phyloP scores from a whole-genome alignment of 306 rosid genomes.

The Lablab purpureus region DNA sequence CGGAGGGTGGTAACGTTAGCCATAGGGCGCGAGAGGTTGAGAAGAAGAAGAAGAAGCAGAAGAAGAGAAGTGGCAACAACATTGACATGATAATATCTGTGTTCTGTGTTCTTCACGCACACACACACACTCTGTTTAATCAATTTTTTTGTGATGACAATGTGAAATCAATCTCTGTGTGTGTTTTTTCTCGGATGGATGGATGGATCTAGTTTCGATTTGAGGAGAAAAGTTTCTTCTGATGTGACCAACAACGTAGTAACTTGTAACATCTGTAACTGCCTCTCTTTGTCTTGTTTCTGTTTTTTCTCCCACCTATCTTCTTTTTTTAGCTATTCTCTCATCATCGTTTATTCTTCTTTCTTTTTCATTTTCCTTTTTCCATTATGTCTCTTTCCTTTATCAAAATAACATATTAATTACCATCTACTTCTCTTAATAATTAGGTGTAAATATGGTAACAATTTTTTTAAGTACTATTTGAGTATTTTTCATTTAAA shows the following conservation, averaged over 20 bases:
- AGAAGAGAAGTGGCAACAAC: conserved; percentile 13
- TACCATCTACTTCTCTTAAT: no score
- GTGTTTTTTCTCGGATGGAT: no score
- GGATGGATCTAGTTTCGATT: background rate
- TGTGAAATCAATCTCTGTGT: background rate
- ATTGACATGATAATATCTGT: conserved; percentile 22
- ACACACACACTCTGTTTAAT: no score
- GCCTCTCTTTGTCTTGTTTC: background rate
- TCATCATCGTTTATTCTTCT: background rate
- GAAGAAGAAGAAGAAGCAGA: conserved; percentile 37
- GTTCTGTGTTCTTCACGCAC: background rate
- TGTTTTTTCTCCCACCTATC: background rate
- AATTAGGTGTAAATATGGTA: no score
- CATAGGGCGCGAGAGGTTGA: conserved; percentile 53
- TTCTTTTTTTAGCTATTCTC: background rate
- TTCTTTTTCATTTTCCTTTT: background rate
- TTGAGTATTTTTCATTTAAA: no score
- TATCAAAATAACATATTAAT: background rate
- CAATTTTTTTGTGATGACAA: no score
- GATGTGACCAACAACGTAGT: background rate
- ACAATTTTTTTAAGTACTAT: no score
- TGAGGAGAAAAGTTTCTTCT: background rate
- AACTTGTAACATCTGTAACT: background rate
- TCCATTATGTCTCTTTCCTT: background rate
- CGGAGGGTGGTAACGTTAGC: conserved; percentile 64